Percentiles rank a stretch among this genome's conserved stretches.
phyloP scores from a whole-genome alignment of 2,329 filamentous ascomycete genomes.

The Aspergillus calidoustus region DNA sequence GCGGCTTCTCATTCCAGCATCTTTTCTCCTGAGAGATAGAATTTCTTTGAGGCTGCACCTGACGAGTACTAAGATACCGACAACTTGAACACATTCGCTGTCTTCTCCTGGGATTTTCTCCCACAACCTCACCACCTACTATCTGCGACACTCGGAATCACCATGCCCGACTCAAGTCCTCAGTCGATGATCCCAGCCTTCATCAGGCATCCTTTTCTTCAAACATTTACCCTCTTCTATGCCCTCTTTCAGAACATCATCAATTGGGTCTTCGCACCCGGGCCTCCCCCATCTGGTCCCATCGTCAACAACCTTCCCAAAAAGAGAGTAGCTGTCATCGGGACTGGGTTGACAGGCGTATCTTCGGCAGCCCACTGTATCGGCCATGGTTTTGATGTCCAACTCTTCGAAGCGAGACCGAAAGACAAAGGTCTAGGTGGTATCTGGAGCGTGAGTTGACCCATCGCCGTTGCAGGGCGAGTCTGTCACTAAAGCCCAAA shows the following conservation, averaged over 20 bases:
- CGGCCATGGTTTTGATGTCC: slow-evolving; percentile 82
- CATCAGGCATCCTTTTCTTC: slow-evolving; percentile 35
- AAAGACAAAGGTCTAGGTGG: slow-evolving; percentile 69
- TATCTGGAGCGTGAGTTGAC: slow-evolving; percentile 72
- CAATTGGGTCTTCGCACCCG: slow-evolving; percentile 66
- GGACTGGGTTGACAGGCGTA: slow-evolving; percentile 74
- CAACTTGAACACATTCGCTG: neutral
- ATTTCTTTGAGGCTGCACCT: neutral
- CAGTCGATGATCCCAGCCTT: slow-evolving; percentile 27
- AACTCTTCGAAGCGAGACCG: slow-evolving; percentile 74
- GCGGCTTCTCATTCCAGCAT: neutral
- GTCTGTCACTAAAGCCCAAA: slow-evolving; percentile 7
- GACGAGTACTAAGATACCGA: neutral
- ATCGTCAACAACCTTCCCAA: slow-evolving; percentile 57
- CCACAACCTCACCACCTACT: neutral
- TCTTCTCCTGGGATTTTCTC: neutral
- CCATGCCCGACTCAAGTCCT: slow-evolving; percentile 5
- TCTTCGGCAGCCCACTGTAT: slow-evolving; percentile 81
- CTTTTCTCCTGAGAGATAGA: neutral
- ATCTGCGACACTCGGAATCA: neutral
- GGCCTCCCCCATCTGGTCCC: slow-evolving; percentile 61
- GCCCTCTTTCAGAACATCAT: slow-evolving; percentile 36
- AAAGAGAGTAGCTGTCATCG: slow-evolving; percentile 71
- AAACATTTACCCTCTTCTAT: slow-evolving; percentile 38
- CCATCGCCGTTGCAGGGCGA: neutral